A percentile compares a stretch with the other conserved stretches of the same genome.
These are phyloP conservation scores for Colletotrichum abscissum DNA, from an alignment of 2,329 filamentous ascomycete genomes.

Conservation along the genomic window DNA sequence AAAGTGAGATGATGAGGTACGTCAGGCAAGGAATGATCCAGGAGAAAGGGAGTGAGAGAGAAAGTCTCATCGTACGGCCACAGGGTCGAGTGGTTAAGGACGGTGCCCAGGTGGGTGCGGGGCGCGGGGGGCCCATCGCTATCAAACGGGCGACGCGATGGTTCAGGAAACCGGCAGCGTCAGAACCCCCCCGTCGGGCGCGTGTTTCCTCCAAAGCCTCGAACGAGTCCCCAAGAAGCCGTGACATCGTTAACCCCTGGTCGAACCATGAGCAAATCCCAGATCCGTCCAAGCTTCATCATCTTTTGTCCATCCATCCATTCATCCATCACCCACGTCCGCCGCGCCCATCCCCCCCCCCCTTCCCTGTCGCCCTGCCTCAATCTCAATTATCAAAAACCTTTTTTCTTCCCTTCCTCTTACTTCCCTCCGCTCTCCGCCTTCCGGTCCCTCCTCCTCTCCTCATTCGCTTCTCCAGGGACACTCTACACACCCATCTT, in stretches of 20 bases:
- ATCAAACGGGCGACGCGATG: slow-evolving; percentile 17
- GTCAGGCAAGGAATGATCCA: neutral
- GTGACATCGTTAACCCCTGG: slow-evolving; percentile 30
- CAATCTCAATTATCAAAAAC: slow-evolving; percentile 2
- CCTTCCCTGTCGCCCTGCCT: neutral
- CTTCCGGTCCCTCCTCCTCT: slow-evolving; percentile 22
- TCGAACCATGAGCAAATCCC: slow-evolving; percentile 33
- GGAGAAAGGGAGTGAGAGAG: neutral
- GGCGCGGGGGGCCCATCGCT: neutral
- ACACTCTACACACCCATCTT: slow-evolving; percentile 16
- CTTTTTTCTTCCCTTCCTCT: slow-evolving; percentile 20
- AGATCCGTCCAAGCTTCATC: slow-evolving; percentile 26
- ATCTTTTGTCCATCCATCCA: neutral
- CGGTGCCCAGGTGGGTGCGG: neutral
- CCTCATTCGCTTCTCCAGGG: slow-evolving; percentile 27
- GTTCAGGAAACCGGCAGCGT: slow-evolving; percentile 26
- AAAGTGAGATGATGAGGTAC: neutral
- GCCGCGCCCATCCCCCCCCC: neutral
- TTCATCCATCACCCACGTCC: neutral
- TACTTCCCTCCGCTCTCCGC: slow-evolving; percentile 22
- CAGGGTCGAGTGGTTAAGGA: too few relatives aligned
- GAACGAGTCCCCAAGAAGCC: slow-evolving; percentile 30
- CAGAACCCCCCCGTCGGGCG: slow-evolving; percentile 26
- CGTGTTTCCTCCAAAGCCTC: slow-evolving; percentile 29
- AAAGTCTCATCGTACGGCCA: neutral